A percentile compares a stretch with the other conserved stretches of the same genome.
Conservation (phyloP, 306 rosid genomes). For the Nissolia schottii region DNA sequence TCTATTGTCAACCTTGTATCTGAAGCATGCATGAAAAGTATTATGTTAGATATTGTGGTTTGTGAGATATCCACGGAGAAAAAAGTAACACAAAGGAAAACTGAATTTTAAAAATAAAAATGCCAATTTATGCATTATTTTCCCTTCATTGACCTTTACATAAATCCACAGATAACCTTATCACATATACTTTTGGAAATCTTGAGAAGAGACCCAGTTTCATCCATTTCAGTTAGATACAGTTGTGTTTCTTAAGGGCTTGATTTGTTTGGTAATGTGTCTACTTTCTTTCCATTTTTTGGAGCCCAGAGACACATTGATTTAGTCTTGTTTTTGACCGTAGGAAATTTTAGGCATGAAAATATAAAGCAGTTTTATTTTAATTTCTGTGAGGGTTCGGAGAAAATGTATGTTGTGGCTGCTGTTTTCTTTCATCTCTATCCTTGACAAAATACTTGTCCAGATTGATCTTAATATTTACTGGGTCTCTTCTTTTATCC, state of each 20-base stretch:
- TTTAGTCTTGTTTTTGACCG: constrained; percentile 1
- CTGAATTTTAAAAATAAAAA: background rate
- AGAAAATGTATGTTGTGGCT: background rate
- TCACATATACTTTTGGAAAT: constrained; percentile 8
- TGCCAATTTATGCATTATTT: background rate
- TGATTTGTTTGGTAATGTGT: background rate
- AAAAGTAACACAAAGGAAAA: background rate
- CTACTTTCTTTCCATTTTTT: constrained; percentile 2
- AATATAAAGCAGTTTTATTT: background rate
- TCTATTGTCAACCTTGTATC: background rate
- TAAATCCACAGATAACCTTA: background rate
- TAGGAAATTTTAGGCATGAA: constrained; percentile 4
- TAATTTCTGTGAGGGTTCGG: background rate
- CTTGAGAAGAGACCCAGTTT: background rate
- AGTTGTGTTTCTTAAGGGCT: background rate
- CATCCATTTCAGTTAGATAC: background rate
- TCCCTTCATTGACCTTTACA: background rate
- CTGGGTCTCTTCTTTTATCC: background rate
- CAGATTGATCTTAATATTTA: background rate
- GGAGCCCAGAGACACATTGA: background rate
- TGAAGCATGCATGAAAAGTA: constrained; percentile 5
- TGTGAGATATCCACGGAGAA: background rate
- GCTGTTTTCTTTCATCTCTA: background rate
- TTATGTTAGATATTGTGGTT: background rate
- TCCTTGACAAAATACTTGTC: background rate